Evolutionary conservation across 1,284 basidiomycete species (phyloP), one percentile per base, ranked within the genome.

Genomic region (Chalciporus sp.): DNA sequence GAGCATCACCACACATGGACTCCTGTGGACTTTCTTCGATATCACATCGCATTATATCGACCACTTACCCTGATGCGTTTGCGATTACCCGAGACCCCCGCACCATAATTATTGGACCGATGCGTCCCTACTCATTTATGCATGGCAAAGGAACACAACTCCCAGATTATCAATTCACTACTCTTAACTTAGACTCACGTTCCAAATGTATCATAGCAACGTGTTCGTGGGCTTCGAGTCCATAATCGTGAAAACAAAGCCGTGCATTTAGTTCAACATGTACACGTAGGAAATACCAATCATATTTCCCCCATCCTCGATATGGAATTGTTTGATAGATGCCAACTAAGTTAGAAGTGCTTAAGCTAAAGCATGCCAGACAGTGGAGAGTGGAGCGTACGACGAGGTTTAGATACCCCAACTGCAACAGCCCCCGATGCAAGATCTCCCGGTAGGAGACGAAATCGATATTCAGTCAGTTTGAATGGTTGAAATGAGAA

Each of bases 1-100:
- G 53, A 92, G 89, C 65, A 84, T 92, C 61, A 91, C 90, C 19
- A 92, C 90, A 14, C 90, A 92, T 58, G 90, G 90, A 46, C 76
- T 92, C 47, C 75, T 92, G 35, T 92, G 90, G 90, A 92, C 90
- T 19, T 78, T 92, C 61, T 91, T 90, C 69, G 90, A 92, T 73
- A 76, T 87, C 58, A 85, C 83, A 37, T 81, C 86, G 43, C 75
- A 80, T 58, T 89, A 86, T 69, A 91, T 92, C 63, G 90, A 92
- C 73, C 76, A 76, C 60, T 75, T 91, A 65, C 85, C 86, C 42
- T 72, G 52, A 71, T 44, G 29, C 37, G 41, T 35, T 39, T 44
- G 47, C 35, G 43, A 40, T 42, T 47, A 51, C 42, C 35, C 37
- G 48, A 55, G 55, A 44, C 40, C 26, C 27, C 35, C n/a, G 35